Conservation (phyloP, 192 early-diverging fungal genomes). For the Rhizoclosmatium globosum region DNA sequence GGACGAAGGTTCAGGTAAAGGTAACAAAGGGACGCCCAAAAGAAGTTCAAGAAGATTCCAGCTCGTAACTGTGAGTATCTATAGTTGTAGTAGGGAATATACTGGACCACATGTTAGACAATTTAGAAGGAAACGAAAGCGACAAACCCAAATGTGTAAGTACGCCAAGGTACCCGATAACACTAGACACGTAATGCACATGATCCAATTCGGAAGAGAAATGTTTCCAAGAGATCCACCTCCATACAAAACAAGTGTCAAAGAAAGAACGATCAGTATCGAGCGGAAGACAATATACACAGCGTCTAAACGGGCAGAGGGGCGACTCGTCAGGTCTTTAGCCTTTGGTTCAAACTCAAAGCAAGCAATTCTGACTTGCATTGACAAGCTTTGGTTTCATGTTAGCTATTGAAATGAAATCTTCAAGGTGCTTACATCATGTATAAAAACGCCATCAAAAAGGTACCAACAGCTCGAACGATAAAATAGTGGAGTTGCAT, state of each 20-base stretch:
- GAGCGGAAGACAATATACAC: slow-evolving; percentile 42
- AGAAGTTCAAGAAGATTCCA: slow-evolving; percentile 39
- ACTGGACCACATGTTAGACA: not conserved
- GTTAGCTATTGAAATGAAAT: not conserved
- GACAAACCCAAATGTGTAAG: not conserved
- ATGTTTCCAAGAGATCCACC: not conserved
- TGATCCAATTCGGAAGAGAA: slow-evolving; percentile 7
- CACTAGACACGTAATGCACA: not conserved
- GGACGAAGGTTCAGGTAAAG: slow-evolving; percentile 43
- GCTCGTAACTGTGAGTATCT: slow-evolving; percentile 41
- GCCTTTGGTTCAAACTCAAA: slow-evolving; percentile 54
- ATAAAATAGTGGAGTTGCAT: not conserved
- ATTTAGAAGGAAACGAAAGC: not conserved
- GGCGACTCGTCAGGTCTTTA: slow-evolving; percentile 41
- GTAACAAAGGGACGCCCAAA: slow-evolving; percentile 46
- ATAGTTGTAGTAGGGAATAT: slow-evolving; percentile 53
- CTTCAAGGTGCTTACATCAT: slow-evolving; percentile 2
- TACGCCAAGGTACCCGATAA: not conserved
- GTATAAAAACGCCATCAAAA: not conserved
- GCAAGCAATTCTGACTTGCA: slow-evolving; percentile 44
- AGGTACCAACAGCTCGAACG: not conserved
- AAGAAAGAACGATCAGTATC: slow-evolving; percentile 33
- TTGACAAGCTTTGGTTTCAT: slow-evolving; percentile 21
- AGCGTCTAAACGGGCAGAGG: slow-evolving; percentile 44
- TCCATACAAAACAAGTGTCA: slow-evolving; percentile 28